Evolutionary conservation across 495 filamentous ascomycete genomes (phyloP).

Genomic region (Jackrogersella minutella): DNA sequence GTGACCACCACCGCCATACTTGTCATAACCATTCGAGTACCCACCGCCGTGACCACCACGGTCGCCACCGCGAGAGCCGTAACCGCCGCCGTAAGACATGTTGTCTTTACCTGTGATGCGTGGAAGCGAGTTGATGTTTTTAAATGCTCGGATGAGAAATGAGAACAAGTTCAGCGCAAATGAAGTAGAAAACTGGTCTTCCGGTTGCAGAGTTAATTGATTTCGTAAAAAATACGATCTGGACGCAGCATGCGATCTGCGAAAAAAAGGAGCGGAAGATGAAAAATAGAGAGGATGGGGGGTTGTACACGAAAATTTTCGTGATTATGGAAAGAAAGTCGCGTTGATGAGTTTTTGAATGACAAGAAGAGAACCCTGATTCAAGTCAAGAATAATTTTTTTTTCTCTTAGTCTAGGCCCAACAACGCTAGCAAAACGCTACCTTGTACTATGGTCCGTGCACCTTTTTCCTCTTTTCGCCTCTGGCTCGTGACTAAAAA

Average conservation of each 20-base stretch:
- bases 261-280: slow-evolving; percentile 39
- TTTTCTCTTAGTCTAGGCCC: slow-evolving; percentile 35
- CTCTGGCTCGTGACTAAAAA: too few species aligned
- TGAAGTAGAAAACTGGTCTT: slow-evolving; percentile 16
- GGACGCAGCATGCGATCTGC: slow-evolving; percentile 34
- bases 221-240: slow-evolving; percentile 35
- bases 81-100: slow-evolving; percentile 80
- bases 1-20: slow-evolving; percentile 38
- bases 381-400: slow-evolving; percentile 29
- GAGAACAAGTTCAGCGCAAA: slow-evolving; percentile 42
- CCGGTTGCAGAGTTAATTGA: slow-evolving; percentile 29
- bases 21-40: slow-evolving; percentile 57
- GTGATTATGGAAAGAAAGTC: slow-evolving; percentile 28
- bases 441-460: slow-evolving; percentile 15
- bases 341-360: slow-evolving; percentile 37
- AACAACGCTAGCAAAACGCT: slow-evolving; percentile 8
- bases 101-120: slow-evolving; percentile 21
- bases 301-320: slow-evolving; percentile 6
- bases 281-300: slow-evolving; percentile 2
- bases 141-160: slow-evolving; percentile 2
- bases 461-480: slow-evolving; percentile 18
- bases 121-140: slow-evolving; percentile 4
- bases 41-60: slow-evolving; percentile 45
- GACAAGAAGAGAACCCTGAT: slow-evolving; percentile 28
- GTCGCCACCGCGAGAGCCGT: slow-evolving; percentile 59